A percentile compares a stretch with the other conserved stretches of the same genome.
Conservation (phyloP, 2,329 filamentous ascomycete genomes). For the Aspergillus fructus region DNA sequence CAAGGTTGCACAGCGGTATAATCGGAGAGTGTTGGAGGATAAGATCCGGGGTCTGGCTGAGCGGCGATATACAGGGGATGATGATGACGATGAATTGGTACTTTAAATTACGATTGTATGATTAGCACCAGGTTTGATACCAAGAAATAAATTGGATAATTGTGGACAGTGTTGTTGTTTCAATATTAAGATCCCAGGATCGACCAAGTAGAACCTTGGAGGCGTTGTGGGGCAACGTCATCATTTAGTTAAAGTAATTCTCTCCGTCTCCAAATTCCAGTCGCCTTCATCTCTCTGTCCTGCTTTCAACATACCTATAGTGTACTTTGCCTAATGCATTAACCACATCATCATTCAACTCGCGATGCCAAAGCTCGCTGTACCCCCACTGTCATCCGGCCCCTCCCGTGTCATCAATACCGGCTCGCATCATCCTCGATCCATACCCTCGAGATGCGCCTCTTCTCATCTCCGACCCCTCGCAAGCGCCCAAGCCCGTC, state of each 20-base stretch:
- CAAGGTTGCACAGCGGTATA: constrained; percentile 86
- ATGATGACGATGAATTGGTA: constrained; percentile 52
- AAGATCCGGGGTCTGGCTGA: constrained; percentile 90
- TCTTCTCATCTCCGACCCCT: constrained; percentile 31
- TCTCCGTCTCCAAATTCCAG: not conserved
- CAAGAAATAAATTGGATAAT: not conserved
- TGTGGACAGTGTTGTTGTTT: not conserved
- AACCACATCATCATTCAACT: not conserved
- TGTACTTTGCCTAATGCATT: constrained; percentile 6
- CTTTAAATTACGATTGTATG: constrained; percentile 12
- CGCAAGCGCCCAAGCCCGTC: constrained; percentile 39
- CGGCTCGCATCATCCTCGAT: constrained; percentile 6
- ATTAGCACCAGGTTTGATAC: constrained; percentile 5
- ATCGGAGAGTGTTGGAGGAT: constrained; percentile 73
- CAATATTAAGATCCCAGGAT: not conserved
- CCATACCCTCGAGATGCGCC: constrained; percentile 9
- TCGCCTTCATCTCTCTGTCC: not conserved
- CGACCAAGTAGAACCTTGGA: not conserved
- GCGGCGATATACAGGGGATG: constrained; percentile 60
- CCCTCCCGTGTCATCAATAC: constrained; percentile 11
- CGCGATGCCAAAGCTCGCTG: constrained; percentile 16
- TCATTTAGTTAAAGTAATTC: not conserved
- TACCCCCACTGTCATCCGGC: not conserved
- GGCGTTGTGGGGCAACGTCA: constrained; percentile 6
- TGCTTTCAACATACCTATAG: not conserved